Percentiles rank a stretch among this genome's conserved stretches.
Conservation (phyloP, 116 monocot species). For the Dioscorea cayenensis region DNA sequence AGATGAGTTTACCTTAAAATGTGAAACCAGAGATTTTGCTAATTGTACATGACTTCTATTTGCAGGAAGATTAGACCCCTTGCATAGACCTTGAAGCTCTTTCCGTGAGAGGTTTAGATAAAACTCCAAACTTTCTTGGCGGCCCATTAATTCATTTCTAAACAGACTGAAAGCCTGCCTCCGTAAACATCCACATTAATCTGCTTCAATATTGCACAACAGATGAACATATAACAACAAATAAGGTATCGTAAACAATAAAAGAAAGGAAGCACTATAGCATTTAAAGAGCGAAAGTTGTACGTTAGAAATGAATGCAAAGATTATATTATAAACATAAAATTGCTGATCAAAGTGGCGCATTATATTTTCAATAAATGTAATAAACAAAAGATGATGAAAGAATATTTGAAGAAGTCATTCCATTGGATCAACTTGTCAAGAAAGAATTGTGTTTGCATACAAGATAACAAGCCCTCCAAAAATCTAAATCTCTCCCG, state of each 20-base stretch:
- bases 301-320: not conserved
- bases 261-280: not conserved
- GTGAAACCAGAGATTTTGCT: conserved; percentile 38
- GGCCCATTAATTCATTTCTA: conserved; percentile 18
- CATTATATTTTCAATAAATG: not conserved
- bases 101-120: conserved; percentile 35
- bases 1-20: conserved; percentile 28
- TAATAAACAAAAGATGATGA: not conserved
- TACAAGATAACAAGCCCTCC: too few species aligned
- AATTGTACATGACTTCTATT: conserved; percentile 41
- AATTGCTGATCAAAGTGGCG: not conserved
- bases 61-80: conserved; percentile 41
- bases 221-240: not conserved
- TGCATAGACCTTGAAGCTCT: conserved; percentile 56
- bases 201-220: not conserved
- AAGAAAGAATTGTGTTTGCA: too few species aligned
- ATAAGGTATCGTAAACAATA: not conserved
- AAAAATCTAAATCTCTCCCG: too few species aligned
- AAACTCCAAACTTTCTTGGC: conserved; percentile 19
- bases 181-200: not conserved
- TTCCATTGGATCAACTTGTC: too few species aligned
- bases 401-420: not conserved
- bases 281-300: not conserved
- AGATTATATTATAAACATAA: not conserved
- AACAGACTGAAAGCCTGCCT: not conserved